Conservation (phyloP, 202 grass and related monocot species). For the Musa balbisiana region DNA sequence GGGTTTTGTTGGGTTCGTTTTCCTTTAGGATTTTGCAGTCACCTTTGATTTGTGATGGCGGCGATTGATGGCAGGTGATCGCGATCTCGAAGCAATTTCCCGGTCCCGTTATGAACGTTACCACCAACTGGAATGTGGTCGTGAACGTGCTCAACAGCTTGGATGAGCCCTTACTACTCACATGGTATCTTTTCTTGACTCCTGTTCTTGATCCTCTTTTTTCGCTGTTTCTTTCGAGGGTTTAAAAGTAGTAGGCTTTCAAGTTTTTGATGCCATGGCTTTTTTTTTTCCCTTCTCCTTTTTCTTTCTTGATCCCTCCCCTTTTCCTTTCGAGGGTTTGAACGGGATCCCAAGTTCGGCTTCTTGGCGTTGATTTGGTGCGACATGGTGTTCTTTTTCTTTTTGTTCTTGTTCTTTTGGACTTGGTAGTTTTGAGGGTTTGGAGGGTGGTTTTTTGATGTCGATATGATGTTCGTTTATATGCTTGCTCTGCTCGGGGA, state of each 20-base stretch:
- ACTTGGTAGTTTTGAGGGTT: too few species aligned
- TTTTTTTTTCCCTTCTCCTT: neutral
- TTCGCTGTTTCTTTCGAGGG: neutral
- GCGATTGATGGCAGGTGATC: constrained; percentile 13
- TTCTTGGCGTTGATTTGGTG: too few species aligned
- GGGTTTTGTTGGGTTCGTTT: too few species aligned
- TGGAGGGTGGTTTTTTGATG: too few species aligned
- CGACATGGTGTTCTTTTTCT: too few species aligned
- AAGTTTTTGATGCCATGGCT: neutral
- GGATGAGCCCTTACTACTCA: constrained; percentile 61
- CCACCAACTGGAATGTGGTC: constrained; percentile 55
- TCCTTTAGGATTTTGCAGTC: too few species aligned
- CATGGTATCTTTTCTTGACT: constrained; percentile 36
- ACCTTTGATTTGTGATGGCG: neutral
- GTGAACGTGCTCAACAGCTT: constrained; percentile 72
- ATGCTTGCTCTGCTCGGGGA: neutral
- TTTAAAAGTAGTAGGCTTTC: too few species aligned
- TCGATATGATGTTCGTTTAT: constrained; percentile 6
- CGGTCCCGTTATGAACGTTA: constrained; percentile 50
- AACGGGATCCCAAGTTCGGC: too few species aligned
- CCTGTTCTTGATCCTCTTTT: neutral
- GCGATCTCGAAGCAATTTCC: constrained; percentile 59
- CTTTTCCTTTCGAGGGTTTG: too few species aligned
- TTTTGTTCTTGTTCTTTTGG: too few species aligned
- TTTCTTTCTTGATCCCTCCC: too few species aligned